Base-by-base conservation (phyloP, 495 filamentous ascomycete species). In the Penicillium arizonense region DNA sequence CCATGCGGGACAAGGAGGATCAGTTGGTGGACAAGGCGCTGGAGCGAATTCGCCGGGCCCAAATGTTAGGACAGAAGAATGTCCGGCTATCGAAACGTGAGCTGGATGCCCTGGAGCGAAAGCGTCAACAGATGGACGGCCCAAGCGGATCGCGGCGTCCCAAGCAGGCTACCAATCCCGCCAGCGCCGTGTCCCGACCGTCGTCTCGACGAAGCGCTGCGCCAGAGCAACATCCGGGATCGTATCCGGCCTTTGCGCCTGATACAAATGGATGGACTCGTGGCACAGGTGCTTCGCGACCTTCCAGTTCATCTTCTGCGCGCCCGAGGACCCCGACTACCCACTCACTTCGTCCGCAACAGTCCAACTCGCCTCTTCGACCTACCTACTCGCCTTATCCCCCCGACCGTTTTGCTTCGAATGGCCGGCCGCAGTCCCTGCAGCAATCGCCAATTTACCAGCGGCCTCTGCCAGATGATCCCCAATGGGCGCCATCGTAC, bases 21-120 rank as follows among this genome's bases (percentile, higher is more conserved):
- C 78, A 78, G 60, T 68, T 93, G 57, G 81, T 90, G 54, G 82
- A 90, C 48, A 81, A 81, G 47, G 90, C 89, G 34, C 65, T 92
- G 68, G 82, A 82, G 56, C 84, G 88, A 43, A 93, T 96, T 70
- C 82, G 81, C 52, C 82, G 83, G 41, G 89, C 90, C 24, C 83
- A 88, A 53, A 75, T 79, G 53, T 80, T 83, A 59, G 90, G 90
- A 36, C 86, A 84, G 68, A 76, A 72, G 34, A 89, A 92, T 42
- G 89, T 95, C 24, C 86, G 84, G 57, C 73, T 96, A 47, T 87
- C 81, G 48, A 80, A 86, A 57, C 79, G 83, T 26, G 90, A 94
- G 63, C 68, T 91, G 54, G 86, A 87, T 35, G 90, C 90, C 32
- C 70, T 92, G 43, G 85, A 92, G 64, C 81, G 87, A 42, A 82